These are phyloP conservation scores for Friedmanniomyces simplex DNA, from an alignment of 495 filamentous ascomycete genomes.

Conservation along the genomic window DNA sequence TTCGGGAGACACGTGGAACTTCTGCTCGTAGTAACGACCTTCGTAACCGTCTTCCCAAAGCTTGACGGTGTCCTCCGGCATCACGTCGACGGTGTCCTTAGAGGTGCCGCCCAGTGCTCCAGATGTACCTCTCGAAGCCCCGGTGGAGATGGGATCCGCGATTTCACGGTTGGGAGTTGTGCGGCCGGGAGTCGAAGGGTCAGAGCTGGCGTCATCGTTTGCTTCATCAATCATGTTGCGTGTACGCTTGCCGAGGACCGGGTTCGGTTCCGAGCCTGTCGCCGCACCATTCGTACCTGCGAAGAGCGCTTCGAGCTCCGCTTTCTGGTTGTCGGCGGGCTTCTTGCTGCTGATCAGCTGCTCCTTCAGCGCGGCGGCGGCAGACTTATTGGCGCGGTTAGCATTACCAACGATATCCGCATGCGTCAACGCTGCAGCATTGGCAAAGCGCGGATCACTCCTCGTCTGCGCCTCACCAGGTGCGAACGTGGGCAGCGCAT, in stretches of 20 bases:
- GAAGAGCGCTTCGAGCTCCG: constrained; percentile 14
- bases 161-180: constrained; percentile 40
- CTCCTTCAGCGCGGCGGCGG: constrained; percentile 78
- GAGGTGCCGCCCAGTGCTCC: constrained; percentile 17
- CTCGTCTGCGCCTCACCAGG: constrained; percentile 20
- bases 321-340: constrained; percentile 13
- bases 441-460: constrained; percentile 13
- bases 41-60: constrained; percentile 94
- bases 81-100: constrained; percentile 39
- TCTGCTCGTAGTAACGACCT: constrained; percentile 94
- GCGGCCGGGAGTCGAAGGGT: constrained; percentile 45
- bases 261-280: too few species aligned
- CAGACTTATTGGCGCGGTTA: constrained; percentile 87
- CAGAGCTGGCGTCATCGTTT: constrained; percentile 11
- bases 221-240: constrained; percentile 20
- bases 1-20: constrained; percentile 76
- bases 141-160: constrained; percentile 4
- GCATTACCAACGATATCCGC: constrained; percentile 39
- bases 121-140: constrained; percentile 7
- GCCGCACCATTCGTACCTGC: background rate
- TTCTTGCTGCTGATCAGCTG: constrained; percentile 51
- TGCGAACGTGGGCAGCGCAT: constrained; percentile 22
- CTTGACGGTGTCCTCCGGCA: constrained; percentile 66
- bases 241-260: constrained; percentile 17
- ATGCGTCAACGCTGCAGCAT: constrained; percentile 11